A percentile compares a stretch with the other conserved stretches of the same genome.
Evolutionary conservation across 495 filamentous ascomycete genomes (phyloP).

Genomic region (Penicillium cosmopolitanum): DNA sequence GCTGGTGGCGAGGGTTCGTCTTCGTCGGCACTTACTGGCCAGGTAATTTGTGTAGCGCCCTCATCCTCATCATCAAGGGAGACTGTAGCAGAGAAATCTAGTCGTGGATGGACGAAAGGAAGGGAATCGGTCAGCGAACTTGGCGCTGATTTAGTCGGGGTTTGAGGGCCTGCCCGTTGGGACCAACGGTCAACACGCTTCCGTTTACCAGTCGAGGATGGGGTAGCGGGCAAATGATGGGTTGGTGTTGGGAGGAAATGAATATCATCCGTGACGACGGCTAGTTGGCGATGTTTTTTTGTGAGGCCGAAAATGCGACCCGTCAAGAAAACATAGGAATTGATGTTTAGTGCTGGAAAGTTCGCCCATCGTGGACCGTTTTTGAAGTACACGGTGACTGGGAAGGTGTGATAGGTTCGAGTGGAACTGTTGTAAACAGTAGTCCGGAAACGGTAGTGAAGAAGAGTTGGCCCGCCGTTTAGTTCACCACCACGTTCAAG

Average conservation of each 20-base stretch:
- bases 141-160: too few species aligned
- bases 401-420: constrained; percentile 19
- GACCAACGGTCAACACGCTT: too few species aligned
- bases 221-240: too few species aligned
- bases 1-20: not conserved
- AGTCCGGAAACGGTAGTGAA: constrained; percentile 3
- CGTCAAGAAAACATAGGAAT: constrained; percentile 13
- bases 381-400: constrained; percentile 19
- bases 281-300: not conserved
- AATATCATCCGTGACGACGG: too few species aligned
- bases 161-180: too few species aligned
- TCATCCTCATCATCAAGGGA: too few species aligned
- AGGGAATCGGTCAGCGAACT: too few species aligned
- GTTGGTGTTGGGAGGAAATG: too few species aligned
- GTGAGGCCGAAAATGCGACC: constrained; percentile 18
- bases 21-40: not conserved
- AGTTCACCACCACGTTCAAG: constrained; percentile 16
- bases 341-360: constrained; percentile 12
- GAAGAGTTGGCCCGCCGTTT: constrained; percentile 16
- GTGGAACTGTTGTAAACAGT: constrained; percentile 8
- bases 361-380: constrained; percentile 20
- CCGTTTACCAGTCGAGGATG: too few species aligned
- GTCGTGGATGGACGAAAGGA: too few species aligned
- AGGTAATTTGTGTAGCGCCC: not conserved
- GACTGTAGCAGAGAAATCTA: too few species aligned